Evolutionary conservation across 1,139 yeast genomes (phyloP), one percentile per base, ranked within the genome.

Genomic region (Candida neerlandica): DNA sequence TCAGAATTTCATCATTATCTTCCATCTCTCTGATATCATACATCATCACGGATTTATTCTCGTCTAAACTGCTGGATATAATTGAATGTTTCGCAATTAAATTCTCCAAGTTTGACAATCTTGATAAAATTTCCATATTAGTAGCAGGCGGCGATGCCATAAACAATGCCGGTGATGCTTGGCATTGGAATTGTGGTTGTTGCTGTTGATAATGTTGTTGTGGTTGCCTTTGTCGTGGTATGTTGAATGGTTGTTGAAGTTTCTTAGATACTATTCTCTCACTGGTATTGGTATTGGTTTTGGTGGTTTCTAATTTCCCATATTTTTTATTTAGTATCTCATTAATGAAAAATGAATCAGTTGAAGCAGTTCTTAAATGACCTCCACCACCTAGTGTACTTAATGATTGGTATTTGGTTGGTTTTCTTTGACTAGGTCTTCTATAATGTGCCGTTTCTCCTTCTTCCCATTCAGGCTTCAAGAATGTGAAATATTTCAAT

Each of bases 401-500:
- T 4, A 68, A 64, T 2, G 74, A 69, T 43, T 65, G 68, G 41
- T 48, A 50, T 33, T 52, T 50, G 18, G 43, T 54, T 16, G 48
- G 44, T 9, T 33, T 43, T 35, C 42, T 38, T 27, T 49, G 41
- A 26, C 46, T 46, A 27, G 34, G 30, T 46, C 40, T 43, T 44
- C 41, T 47, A 58, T n/a, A 70, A 58, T 37, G 12, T 11, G 14
- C 3, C 3, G 15, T 14, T n/a, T n/a, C 44, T 57, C 56, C 52
- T 6, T 57, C 51, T 6, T 57, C 51, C 40, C 66, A 70, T 14
- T 41, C 44, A n/a, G 33, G 30, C 32, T 48, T 41, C 12, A 75
- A 64, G 48, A 73, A 73, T 1, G 78, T 71, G 51, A 71, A 75
- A 44, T 63, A 55, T 52, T 73, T 75, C 52, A 69, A 60, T 16